Evolutionary conservation across 345 rosid genomes (phyloP).

Genomic region (Excoecaria cochinchinensis): DNA sequence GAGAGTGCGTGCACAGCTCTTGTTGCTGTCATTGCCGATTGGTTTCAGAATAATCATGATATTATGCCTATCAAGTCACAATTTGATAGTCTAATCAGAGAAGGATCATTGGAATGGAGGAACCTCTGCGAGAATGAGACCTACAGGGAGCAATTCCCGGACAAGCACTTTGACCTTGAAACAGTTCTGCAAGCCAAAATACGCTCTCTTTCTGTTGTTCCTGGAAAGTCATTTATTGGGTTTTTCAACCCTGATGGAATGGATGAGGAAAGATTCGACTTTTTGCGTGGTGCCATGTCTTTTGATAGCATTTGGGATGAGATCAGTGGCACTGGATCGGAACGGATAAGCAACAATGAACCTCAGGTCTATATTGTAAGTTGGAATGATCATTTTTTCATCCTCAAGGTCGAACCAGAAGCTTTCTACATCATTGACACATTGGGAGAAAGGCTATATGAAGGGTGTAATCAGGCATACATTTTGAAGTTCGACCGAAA

Average conservation of each 20-base stretch:
- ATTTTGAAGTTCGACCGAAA: constrained; percentile 74
- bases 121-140: constrained; percentile 74
- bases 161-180: constrained; percentile 93
- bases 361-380: constrained; percentile 84
- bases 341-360: constrained; percentile 38
- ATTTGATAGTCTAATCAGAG: constrained; percentile 83
- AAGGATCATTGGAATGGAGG: constrained; percentile 96
- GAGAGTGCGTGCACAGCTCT: constrained; percentile 95
- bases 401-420: constrained; percentile 75
- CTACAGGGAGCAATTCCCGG: constrained; percentile 73
- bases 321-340: constrained; percentile 52
- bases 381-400: constrained; percentile 97
- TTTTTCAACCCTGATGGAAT: constrained; percentile 85
- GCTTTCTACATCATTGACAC: constrained; percentile 93
- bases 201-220: constrained; percentile 62
- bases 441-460: constrained; percentile 92
- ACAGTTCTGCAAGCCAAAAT: constrained; percentile 86
- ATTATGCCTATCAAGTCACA: constrained; percentile 93
- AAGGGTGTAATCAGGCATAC: constrained; percentile 94
- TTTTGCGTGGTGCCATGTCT: constrained; percentile 85
- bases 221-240: constrained; percentile 82
- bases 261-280: constrained; percentile 71
- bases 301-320: constrained; percentile 97
- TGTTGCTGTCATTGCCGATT: constrained; percentile 92
- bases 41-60: constrained; percentile 77